Base-by-base conservation (phyloP, 2,329 filamentous ascomycete genomes). In the Pseudogymnoascus sp. region DNA sequence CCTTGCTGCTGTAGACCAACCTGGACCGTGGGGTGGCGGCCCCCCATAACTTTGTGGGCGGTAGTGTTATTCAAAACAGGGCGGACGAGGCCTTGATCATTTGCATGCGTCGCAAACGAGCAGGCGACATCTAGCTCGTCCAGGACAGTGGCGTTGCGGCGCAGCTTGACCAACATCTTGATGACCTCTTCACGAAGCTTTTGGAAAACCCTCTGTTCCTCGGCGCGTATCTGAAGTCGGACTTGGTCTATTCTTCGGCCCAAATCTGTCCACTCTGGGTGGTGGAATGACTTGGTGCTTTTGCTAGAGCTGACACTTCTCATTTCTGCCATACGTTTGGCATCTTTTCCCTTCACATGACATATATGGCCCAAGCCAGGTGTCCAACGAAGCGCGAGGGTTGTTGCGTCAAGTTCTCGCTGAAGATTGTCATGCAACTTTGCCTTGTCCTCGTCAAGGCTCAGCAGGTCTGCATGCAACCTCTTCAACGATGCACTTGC, bases 101-200 rank as follows among this genome's bases (percentile, higher is more conserved):
- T 74, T 1, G 95, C 93, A 2, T 97, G 81, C 4, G 81, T 82
- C 2, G 95, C 91, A 71, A 96, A 96, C 0, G 91, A 91, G 63
- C 90, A 91, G 2, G 89, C 85, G 38, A 99, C 89, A 75, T 99
- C 95, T 7, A 99, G 84, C 75, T 97, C 93, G 73, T 97, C 93
- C 18, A 99, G 84, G 0, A 96, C 89, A n/a, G 86, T 83, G 10
- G 93, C 93, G 74, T 97, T 97, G 64, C 89, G 89, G 5, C 95
- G 88, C 12, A 99, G 84, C 70, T 89, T 91, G 66, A 97, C 86
- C 2, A 99, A 83, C 69, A 93, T 93, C 56, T 84, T 77, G 3
- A 97, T 86, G 0, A 97, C 92, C 60, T 84, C 81, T 65, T 87
- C 84, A 31, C 93, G 89, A 7, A 99, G 80, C 4, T 82, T 77